These are phyloP conservation scores for Cystobasidiaceae sp. DNA, from an alignment of 1,284 basidiomycete species.

Conservation along the genomic window DNA sequence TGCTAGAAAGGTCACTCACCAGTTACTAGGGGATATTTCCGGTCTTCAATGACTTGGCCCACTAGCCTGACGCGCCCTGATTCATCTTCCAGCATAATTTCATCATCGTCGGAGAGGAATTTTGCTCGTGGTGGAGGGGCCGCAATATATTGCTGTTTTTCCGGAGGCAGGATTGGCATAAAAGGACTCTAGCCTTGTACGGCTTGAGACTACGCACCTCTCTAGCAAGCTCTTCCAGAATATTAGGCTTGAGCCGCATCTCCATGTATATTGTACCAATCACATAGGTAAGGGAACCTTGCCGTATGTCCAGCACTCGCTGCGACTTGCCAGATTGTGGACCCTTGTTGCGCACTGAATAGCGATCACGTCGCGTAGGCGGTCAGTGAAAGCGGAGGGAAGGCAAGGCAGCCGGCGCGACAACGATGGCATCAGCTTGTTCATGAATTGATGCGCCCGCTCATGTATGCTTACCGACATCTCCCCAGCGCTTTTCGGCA, in stretches of 20 bases:
- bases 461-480: conserved; percentile 51
- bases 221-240: conserved; percentile 86
- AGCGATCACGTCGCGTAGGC: too few species aligned
- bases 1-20: conserved; percentile 48
- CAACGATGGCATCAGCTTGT: not conserved
- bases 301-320: conserved; percentile 80
- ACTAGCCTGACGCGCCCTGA: conserved; percentile 84
- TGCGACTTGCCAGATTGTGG: conserved; percentile 59
- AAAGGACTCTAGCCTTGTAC: too few species aligned
- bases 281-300: conserved; percentile 79
- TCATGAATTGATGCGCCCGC: too few species aligned
- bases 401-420: not conserved
- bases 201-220: conserved; percentile 59
- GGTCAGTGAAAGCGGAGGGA: too few species aligned
- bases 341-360: too few species aligned
- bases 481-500: conserved; percentile 63
- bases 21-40: conserved; percentile 64
- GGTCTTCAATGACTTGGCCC: conserved; percentile 55
- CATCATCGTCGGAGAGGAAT: conserved; percentile 71
- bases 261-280: conserved; percentile 95
- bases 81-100: conserved; percentile 88
- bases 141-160: conserved; percentile 72
- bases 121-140: conserved; percentile 69
- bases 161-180: not conserved
- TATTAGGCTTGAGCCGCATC: conserved; percentile 96